Evolutionary conservation across 2,329 filamentous ascomycete species (phyloP).

Genomic region (Lasiodiplodia sp.): DNA sequence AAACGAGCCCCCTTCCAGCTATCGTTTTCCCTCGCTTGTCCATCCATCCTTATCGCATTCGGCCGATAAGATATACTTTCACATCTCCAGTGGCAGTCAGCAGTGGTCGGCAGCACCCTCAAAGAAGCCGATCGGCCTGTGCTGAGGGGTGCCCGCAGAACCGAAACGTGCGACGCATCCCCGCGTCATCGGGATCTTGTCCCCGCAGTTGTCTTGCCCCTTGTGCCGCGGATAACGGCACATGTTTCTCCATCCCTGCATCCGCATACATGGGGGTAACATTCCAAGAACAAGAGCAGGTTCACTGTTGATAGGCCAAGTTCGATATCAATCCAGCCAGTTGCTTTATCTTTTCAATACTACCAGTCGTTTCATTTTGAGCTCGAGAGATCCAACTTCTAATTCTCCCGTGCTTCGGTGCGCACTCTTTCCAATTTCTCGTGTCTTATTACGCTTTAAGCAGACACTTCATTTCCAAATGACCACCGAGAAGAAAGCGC

Average conservation of each 20-base stretch:
- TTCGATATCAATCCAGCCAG: neutral
- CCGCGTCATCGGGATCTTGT: neutral
- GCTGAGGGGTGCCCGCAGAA: neutral
- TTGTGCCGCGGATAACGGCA: slow-evolving; percentile 3
- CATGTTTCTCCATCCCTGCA: neutral
- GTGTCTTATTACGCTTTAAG: neutral
- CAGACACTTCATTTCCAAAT: neutral
- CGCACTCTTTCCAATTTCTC: neutral
- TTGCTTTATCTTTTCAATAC: neutral
- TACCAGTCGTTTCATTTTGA: neutral
- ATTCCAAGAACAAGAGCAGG: neutral
- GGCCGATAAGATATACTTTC: neutral
- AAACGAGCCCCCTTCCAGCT: neutral
- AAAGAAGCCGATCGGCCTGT: neutral
- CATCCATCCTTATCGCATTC: neutral
- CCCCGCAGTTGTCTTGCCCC: neutral
- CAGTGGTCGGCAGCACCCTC: neutral
- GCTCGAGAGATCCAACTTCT: too few species aligned
- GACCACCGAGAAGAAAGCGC: neutral
- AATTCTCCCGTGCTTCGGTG: neutral
- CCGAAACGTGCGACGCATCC: slow-evolving; percentile 4
- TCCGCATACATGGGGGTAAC: neutral
- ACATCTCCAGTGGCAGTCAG: neutral
- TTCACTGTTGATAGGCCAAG: neutral
- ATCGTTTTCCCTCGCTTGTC: neutral